A percentile compares a stretch with the other conserved stretches of the same genome.
Evolutionary conservation across 331 rosid genomes (phyloP).

Genomic region (Stylosanthes scabra): DNA sequence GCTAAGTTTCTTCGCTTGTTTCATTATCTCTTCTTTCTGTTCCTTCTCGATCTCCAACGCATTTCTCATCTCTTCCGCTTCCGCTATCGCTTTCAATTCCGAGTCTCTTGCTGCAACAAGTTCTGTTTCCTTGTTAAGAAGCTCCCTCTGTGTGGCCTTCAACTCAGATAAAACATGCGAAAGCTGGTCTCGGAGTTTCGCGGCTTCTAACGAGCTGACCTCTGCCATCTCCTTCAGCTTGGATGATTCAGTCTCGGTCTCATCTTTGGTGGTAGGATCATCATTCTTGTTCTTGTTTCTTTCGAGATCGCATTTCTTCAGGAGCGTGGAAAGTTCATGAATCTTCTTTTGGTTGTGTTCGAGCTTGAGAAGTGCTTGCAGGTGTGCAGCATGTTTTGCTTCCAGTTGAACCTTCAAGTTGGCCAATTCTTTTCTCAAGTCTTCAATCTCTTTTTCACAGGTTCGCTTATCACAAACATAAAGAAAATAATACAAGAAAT

Average conservation of each 20-base stretch:
- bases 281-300: conserved; percentile 54
- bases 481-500: conserved; percentile 12
- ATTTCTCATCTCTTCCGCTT: conserved; percentile 45
- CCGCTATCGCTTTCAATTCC: conserved; percentile 51
- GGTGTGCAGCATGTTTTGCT: conserved; percentile 70
- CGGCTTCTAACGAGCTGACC: conserved; percentile 39
- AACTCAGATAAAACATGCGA: conserved; percentile 48
- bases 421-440: conserved; percentile 59
- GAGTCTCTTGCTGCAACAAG: conserved; percentile 54
- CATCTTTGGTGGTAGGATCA: conserved; percentile 41
- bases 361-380: conserved; percentile 68
- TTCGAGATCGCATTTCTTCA: conserved; percentile 57
- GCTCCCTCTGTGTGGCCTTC: conserved; percentile 53
- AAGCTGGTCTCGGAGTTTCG: conserved; percentile 50
- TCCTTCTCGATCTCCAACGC: conserved; percentile 52
- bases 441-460: conserved; percentile 60
- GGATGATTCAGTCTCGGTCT: conserved; percentile 41
- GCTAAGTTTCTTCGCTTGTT: conserved; percentile 57
- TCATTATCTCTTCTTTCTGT: conserved; percentile 49
- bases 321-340: conserved; percentile 56
- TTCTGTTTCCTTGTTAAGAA: conserved; percentile 64
- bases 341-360: conserved; percentile 60
- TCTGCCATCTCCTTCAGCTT: conserved; percentile 55
- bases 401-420: conserved; percentile 74
- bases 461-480: conserved; percentile 39